Conservation (phyloP, 1,284 basidiomycete species). For the Cryptococcus sp. region DNA sequence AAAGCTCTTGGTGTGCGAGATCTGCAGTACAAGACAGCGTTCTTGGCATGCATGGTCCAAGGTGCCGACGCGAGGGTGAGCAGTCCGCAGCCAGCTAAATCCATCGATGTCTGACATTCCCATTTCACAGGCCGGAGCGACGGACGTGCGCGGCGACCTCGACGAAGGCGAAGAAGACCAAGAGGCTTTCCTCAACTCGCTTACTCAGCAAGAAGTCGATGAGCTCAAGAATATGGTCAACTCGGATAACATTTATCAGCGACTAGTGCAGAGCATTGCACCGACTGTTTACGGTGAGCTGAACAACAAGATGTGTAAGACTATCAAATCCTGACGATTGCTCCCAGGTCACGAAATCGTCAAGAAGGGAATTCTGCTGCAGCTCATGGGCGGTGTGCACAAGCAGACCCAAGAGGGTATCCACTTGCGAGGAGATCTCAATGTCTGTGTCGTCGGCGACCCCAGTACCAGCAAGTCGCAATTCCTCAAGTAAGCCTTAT, state of each 20-base stretch:
- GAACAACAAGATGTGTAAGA: background rate
- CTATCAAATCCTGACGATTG: background rate
- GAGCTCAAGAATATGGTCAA: constrained; percentile 94
- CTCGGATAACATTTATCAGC: constrained; percentile 88
- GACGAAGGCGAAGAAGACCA: constrained; percentile 72
- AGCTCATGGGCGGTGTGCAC: constrained; percentile 99
- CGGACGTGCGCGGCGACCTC: constrained; percentile 83
- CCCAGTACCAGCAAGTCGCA: constrained; percentile 97
- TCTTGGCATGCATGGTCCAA: constrained; percentile 96
- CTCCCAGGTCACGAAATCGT: constrained; percentile 82
- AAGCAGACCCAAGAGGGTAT: constrained; percentile 96
- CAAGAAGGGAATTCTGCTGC: constrained; percentile 96
- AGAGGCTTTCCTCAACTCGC: constrained; percentile 77
- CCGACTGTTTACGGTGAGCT: constrained; percentile 84
- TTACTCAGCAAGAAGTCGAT: constrained; percentile 92
- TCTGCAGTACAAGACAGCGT: constrained; percentile 97
- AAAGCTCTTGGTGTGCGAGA: constrained; percentile 94
- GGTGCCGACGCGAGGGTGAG: constrained; percentile 81
- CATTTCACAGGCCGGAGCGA: constrained; percentile 62
- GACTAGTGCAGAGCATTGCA: constrained; percentile 91
- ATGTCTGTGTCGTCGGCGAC: constrained; percentile 97
- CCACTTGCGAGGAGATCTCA: constrained; percentile 95
- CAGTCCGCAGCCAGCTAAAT: constrained; percentile 11
- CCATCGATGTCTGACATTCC: constrained; percentile 1
- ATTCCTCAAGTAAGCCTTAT: constrained; percentile 82